Percentiles rank a stretch among this genome's conserved stretches.
Conservation (phyloP, 2,329 filamentous ascomycete species). For the Neospermospora avenae region DNA sequence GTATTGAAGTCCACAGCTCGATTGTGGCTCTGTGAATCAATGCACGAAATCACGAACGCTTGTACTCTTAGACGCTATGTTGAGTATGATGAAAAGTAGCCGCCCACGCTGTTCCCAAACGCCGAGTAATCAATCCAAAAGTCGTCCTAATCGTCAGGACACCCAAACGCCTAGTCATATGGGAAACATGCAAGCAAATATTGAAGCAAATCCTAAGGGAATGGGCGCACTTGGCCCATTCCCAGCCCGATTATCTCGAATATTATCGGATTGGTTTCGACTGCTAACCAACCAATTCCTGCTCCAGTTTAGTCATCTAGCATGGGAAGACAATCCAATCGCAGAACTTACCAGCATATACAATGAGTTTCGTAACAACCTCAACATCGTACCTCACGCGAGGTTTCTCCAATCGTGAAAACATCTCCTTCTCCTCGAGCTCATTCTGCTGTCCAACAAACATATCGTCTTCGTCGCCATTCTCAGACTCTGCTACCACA, state of each 20-base stretch:
- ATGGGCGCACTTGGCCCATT: conserved; percentile 28
- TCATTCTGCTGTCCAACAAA: conserved; percentile 47
- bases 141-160: not conserved
- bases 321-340: conserved; percentile 4
- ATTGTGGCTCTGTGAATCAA: not conserved
- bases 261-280: conserved; percentile 42
- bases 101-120: not conserved
- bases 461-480: conserved; percentile 36
- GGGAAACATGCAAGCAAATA: not conserved
- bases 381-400: conserved; percentile 97
- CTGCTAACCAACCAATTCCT: conserved; percentile 82
- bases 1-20: not conserved
- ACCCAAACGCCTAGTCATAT: conserved; percentile 1
- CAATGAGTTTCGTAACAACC: conserved; percentile 92
- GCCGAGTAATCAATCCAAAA: not conserved
- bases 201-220: not conserved
- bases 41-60: not conserved
- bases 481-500: conserved; percentile 30
- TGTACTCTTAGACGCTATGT: not conserved
- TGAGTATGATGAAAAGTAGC: not conserved
- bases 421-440: conserved; percentile 71
- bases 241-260: conserved; percentile 43
- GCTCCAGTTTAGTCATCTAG: conserved; percentile 15
- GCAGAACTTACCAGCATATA: conserved; percentile 70
- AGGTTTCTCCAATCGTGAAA: conserved; percentile 77